Evolutionary conservation across 495 filamentous ascomycete species (phyloP).

Genomic region (Podospora pseudocomata): DNA sequence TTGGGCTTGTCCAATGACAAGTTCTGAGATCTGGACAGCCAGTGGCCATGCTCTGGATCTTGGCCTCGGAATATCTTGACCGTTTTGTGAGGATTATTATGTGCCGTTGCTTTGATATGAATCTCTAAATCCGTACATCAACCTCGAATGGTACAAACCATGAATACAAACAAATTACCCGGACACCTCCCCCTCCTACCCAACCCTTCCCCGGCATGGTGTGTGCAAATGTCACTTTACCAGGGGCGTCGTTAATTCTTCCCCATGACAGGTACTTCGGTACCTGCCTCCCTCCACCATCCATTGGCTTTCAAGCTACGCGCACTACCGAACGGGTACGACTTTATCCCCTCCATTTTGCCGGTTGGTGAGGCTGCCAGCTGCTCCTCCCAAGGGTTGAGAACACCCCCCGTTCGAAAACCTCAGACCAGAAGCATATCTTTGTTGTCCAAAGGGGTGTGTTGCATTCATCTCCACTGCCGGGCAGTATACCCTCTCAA

Average conservation of each 20-base stretch:
- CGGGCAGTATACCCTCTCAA: neutral
- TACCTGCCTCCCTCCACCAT: neutral
- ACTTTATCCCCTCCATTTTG: neutral
- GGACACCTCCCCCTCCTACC: neutral
- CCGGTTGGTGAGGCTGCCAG: neutral
- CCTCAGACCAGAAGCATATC: neutral
- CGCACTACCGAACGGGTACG: neutral
- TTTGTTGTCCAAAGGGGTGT: neutral
- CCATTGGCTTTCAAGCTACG: neutral
- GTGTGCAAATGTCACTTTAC: neutral
- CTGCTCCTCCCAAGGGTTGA: neutral
- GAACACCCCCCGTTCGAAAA: neutral
- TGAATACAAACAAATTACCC: neutral
- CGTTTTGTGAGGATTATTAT: no score
- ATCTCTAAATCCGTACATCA: neutral
- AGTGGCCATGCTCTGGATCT: no score
- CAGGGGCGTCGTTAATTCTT: neutral
- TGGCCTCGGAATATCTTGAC: no score
- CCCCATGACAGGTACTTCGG: neutral
- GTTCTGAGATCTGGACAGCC: no score
- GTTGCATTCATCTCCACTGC: neutral
- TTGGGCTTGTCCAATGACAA: no score
- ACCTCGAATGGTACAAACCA: neutral
- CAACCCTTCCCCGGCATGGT: neutral
- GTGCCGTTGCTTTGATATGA: no score